Evolutionary conservation across 2,329 filamentous ascomycete genomes (phyloP).

Genomic region (Microdochium nivale): DNA sequence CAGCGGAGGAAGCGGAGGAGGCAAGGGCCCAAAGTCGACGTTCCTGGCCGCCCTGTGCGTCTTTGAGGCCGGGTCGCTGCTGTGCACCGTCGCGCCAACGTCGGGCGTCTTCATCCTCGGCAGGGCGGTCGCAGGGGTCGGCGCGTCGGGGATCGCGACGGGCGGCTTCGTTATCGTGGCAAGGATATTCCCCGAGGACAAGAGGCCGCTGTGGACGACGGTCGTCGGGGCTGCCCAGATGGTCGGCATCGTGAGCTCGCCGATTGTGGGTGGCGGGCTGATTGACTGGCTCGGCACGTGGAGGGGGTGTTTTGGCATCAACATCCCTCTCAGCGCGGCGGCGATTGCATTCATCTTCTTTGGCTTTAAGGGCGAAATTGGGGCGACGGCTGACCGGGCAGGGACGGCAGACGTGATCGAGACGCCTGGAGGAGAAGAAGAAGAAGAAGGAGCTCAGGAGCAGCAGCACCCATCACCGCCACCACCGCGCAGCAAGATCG

Average conservation of each 20-base stretch:
- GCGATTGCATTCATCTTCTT: constrained; percentile 19
- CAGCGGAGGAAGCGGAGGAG: background rate
- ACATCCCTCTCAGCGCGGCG: constrained; percentile 28
- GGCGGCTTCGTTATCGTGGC: constrained; percentile 25
- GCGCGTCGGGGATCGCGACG: constrained; percentile 22
- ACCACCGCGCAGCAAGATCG: background rate
- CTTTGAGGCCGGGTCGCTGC: constrained; percentile 20
- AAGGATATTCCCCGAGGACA: constrained; percentile 17
- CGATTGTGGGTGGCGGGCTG: constrained; percentile 26
- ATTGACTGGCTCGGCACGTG: constrained; percentile 26
- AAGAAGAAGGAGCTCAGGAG: constrained; percentile 9
- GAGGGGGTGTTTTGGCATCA: constrained; percentile 34
- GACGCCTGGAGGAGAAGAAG: constrained; percentile 10
- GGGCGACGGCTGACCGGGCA: background rate
- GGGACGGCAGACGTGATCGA: constrained; percentile 10
- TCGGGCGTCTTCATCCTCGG: constrained; percentile 16
- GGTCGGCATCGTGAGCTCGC: constrained; percentile 23
- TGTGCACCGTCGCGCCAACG: constrained; percentile 14
- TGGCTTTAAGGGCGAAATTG: background rate
- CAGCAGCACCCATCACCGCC: constrained; percentile 15
- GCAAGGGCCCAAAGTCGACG: constrained; percentile 6
- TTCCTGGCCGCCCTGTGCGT: constrained; percentile 4
- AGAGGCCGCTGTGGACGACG: constrained; percentile 21
- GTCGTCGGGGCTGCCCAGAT: constrained; percentile 22
- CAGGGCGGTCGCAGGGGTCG: constrained; percentile 15